These are phyloP conservation scores for Pulchroboletus neoregius DNA, from an alignment of 1,284 basidiomycete species.

Conservation along the genomic window DNA sequence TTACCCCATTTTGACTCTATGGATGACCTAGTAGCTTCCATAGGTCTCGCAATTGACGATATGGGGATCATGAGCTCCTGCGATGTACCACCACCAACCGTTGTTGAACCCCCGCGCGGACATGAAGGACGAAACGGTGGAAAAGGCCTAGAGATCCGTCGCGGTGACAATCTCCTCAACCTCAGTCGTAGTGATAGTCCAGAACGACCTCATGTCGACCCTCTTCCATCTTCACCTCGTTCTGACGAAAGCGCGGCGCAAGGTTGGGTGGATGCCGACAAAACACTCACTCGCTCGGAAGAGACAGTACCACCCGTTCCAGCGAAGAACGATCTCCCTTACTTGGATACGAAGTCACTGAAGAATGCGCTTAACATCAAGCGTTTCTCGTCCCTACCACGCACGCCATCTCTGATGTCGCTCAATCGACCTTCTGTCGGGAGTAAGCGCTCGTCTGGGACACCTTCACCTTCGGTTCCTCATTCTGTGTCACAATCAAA, in stretches of 20 bases:
- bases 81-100: slow-evolving; percentile 38
- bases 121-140: slow-evolving; percentile 23
- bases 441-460: slow-evolving; percentile 36
- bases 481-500: slow-evolving; percentile 16
- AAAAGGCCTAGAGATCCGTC: slow-evolving; percentile 34
- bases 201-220: slow-evolving; percentile 13
- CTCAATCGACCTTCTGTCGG: slow-evolving; percentile 25
- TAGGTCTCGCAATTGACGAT: slow-evolving; percentile 36
- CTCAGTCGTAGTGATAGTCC: slow-evolving; percentile 10
- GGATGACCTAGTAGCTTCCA: slow-evolving; percentile 34
- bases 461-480: slow-evolving; percentile 39
- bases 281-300: slow-evolving; percentile 16
- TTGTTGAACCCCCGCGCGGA: slow-evolving; percentile 37
- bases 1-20: slow-evolving; percentile 30
- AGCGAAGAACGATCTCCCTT: slow-evolving; percentile 26
- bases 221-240: slow-evolving; percentile 16
- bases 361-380: slow-evolving; percentile 41
- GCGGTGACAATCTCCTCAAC: slow-evolving; percentile 19
- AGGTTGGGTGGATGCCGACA: slow-evolving; percentile 21
- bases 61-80: slow-evolving; percentile 35
- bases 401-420: slow-evolving; percentile 47
- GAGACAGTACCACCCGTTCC: slow-evolving; percentile 34
- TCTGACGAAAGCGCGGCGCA: slow-evolving; percentile 22
- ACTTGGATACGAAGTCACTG: slow-evolving; percentile 24
- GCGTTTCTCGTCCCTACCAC: slow-evolving; percentile 57